These are phyloP conservation scores for Geoglossum glabrum DNA, from an alignment of 495 filamentous ascomycete species.

Conservation along the genomic window DNA sequence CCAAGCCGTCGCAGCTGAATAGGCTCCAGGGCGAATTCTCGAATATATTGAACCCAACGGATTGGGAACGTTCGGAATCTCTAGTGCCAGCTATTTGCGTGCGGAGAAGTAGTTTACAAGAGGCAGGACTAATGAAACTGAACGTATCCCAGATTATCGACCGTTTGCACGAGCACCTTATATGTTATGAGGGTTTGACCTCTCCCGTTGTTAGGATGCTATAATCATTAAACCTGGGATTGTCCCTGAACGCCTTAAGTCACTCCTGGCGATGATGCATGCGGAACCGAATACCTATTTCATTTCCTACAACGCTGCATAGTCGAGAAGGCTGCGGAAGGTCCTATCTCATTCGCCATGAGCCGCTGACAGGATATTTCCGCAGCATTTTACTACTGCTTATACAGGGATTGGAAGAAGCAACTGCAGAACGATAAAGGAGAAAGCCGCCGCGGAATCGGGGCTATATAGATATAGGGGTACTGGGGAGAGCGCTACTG, in stretches of 20 bases:
- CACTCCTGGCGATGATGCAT: neutral
- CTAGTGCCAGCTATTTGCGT: slow-evolving; percentile 13
- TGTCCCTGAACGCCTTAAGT: slow-evolving; percentile 29
- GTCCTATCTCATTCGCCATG: neutral
- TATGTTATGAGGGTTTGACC: slow-evolving; percentile 66
- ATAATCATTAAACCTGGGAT: slow-evolving; percentile 54
- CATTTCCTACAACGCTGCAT: neutral
- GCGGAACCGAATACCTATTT: neutral
- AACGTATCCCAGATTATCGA: slow-evolving; percentile 50
- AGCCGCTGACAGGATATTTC: neutral
- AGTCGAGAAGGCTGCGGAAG: neutral
- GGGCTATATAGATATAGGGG: slow-evolving; percentile 70
- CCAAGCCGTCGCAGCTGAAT: slow-evolving; percentile 39
- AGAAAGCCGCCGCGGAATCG: slow-evolving; percentile 44
- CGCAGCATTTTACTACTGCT: slow-evolving; percentile 30
- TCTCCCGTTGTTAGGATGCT: slow-evolving; percentile 63
- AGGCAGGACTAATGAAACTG: slow-evolving; percentile 37
- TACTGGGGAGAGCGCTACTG: slow-evolving; percentile 48
- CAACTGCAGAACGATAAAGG: slow-evolving; percentile 53
- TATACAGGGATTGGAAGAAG: slow-evolving; percentile 61
- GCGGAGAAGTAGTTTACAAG: slow-evolving; percentile 16
- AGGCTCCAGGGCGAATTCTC: slow-evolving; percentile 66
- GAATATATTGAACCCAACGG: slow-evolving; percentile 47
- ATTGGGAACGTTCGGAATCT: slow-evolving; percentile 32
- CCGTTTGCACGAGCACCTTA: slow-evolving; percentile 44